Conservation (phyloP, 345 rosid genomes). For the Nephelium lappaceum region DNA sequence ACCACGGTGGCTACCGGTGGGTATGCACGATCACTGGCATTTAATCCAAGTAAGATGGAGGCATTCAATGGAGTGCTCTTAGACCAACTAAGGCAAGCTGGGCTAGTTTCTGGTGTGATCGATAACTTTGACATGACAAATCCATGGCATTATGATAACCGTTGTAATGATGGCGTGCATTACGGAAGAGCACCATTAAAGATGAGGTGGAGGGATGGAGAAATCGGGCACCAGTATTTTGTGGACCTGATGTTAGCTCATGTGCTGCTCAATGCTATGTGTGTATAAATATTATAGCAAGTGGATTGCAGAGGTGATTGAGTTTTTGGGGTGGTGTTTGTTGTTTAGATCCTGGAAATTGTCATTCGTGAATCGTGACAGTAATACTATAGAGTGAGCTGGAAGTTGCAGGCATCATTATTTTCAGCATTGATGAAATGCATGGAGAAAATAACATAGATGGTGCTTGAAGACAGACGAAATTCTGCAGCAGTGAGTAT, state of each 20-base stretch:
- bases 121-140: conserved; percentile 90
- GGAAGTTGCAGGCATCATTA: conserved; percentile 6
- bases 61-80: conserved; percentile 67
- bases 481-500: conserved; percentile 2
- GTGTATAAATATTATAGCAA: conserved; percentile 41
- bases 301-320: background rate
- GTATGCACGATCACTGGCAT: conserved; percentile 67
- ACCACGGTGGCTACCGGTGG: conserved; percentile 89
- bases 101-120: conserved; percentile 66
- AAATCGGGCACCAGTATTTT: conserved; percentile 94
- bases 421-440: background rate
- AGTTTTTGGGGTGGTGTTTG: background rate
- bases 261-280: conserved; percentile 74
- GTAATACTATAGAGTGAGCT: background rate
- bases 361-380: background rate
- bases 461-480: conserved; percentile 15
- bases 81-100: conserved; percentile 66
- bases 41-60: conserved; percentile 94
- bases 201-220: conserved; percentile 90
- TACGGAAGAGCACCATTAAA: conserved; percentile 87
- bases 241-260: conserved; percentile 96
- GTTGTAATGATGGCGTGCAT: conserved; percentile 93
- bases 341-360: conserved; percentile 5
- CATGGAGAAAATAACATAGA: conserved; percentile 8
- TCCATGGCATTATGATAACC: conserved; percentile 93